Evolutionary conservation across 768 basidiomycete genomes (phyloP).

Genomic region (Phaeolepiota aurea): DNA sequence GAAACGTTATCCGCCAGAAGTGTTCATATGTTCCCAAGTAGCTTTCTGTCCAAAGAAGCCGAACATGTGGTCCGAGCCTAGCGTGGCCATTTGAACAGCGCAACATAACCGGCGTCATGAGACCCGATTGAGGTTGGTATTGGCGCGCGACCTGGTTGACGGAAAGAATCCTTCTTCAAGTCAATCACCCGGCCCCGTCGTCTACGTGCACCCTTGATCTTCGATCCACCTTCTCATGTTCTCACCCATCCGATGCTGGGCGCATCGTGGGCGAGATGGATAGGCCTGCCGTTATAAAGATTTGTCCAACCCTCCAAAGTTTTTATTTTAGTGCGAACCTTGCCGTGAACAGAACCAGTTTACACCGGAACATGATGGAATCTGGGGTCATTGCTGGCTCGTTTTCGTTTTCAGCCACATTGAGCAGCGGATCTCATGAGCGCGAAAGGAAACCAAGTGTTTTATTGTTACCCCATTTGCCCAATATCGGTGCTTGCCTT

Average conservation of each 20-base stretch:
- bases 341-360: not conserved
- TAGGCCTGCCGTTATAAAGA: too few relatives aligned
- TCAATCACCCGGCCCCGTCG: constrained; percentile 8
- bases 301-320: not conserved
- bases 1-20: too few relatives aligned
- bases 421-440: not conserved
- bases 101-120: not conserved
- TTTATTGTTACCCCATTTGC: too few relatives aligned
- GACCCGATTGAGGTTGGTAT: constrained; percentile 23
- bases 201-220: constrained; percentile 4
- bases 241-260: not conserved
- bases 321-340: not conserved
- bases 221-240: constrained; percentile 1
- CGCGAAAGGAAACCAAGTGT: not conserved
- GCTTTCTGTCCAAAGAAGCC: not conserved
- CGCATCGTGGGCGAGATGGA: not conserved
- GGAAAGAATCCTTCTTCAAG: constrained; percentile 1
- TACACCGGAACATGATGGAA: too few relatives aligned
- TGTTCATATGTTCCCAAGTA: constrained; percentile 1
- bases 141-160: not conserved
- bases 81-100: not conserved
- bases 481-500: too few relatives aligned
- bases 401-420: too few relatives aligned
- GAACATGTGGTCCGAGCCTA: constrained; percentile 2
- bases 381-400: too few relatives aligned